Percentiles rank a stretch among this genome's conserved stretches.
Evolutionary conservation across 2,329 filamentous ascomycete species (phyloP).

Genomic region (Xylariaceae sp.): DNA sequence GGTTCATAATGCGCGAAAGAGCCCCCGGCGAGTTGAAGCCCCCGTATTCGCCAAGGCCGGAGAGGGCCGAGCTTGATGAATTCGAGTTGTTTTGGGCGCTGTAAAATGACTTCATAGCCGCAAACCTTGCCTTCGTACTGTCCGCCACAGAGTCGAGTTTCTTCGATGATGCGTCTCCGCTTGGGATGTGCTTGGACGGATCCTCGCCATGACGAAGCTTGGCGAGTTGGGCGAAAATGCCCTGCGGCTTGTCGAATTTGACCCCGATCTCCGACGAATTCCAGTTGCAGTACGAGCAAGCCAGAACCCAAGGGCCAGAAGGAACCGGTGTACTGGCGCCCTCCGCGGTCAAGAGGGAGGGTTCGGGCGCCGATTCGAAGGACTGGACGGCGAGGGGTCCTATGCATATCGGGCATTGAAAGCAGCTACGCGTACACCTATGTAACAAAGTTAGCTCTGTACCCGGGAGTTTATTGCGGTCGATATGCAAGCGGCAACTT

Average conservation of each 20-base stretch:
- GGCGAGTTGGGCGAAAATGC: conserved; percentile 78
- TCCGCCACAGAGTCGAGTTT: conserved; percentile 66
- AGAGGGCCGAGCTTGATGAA: conserved; percentile 54
- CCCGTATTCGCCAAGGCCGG: conserved; percentile 50
- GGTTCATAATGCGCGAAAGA: conserved; percentile 84
- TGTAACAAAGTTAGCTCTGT: conserved; percentile 4
- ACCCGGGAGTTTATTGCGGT: neutral
- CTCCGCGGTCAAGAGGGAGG: conserved; percentile 49
- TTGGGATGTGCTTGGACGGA: conserved; percentile 32
- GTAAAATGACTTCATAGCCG: conserved; percentile 78
- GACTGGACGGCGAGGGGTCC: conserved; percentile 76
- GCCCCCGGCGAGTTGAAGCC: conserved; percentile 76
- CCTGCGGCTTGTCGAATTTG: conserved; percentile 85
- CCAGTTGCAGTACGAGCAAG: conserved; percentile 93
- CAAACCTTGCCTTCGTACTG: conserved; percentile 51
- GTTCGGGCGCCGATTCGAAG: conserved; percentile 60
- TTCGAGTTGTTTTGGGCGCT: conserved; percentile 70
- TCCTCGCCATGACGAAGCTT: conserved; percentile 67
- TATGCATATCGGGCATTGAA: conserved; percentile 89
- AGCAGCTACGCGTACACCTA: conserved; percentile 92
- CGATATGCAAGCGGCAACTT: neutral
- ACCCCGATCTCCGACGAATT: conserved; percentile 86
- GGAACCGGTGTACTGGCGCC: conserved; percentile 39
- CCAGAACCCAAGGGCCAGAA: conserved; percentile 70
- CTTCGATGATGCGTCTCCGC: conserved; percentile 35